Evolutionary conservation across 148 eudicot species (phyloP).

Genomic region (Selenicereus undatus): DNA sequence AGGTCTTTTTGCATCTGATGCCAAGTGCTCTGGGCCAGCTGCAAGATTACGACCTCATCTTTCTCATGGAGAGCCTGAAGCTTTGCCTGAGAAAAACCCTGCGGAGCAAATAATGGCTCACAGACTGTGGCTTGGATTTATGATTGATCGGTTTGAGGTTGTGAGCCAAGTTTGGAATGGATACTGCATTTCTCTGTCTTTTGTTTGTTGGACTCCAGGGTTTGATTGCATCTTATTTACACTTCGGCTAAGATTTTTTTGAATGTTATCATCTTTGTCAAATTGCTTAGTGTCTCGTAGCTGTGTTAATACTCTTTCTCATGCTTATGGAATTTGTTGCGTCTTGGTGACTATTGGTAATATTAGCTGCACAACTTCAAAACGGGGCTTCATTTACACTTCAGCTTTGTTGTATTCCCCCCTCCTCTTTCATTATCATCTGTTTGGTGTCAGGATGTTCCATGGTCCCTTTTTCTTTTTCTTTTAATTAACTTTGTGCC

Average conservation of each 20-base stretch:
- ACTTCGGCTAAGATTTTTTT: not conserved
- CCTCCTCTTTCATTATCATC: not conserved
- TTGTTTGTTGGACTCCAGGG: not conserved
- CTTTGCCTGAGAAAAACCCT: conserved; percentile 75
- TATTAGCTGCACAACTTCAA: not conserved
- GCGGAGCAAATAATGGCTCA: conserved; percentile 97
- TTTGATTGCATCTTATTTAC: not conserved
- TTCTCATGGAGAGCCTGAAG: conserved; percentile 89
- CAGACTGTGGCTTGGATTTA: conserved; percentile 94
- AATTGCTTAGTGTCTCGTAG: not conserved
- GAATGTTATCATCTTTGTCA: not conserved
- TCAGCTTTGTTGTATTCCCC: not conserved
- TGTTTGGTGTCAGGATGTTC: not conserved
- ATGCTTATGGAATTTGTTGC: not conserved
- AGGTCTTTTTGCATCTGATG: conserved; percentile 93
- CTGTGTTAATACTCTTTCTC: not conserved
- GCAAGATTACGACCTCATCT: conserved; percentile 94
- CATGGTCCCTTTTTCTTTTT: not conserved
- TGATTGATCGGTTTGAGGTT: conserved; percentile 96
- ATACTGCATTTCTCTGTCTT: conserved; percentile 7
- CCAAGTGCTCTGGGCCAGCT: conserved; percentile 75
- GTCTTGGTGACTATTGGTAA: not conserved
- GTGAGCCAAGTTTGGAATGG: conserved; percentile 13
- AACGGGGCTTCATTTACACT: no score
- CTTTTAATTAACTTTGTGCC: not conserved